These are phyloP conservation scores for Phytopythium litorale DNA, from an alignment of 352 stramenopile species.

Conservation along the genomic window DNA sequence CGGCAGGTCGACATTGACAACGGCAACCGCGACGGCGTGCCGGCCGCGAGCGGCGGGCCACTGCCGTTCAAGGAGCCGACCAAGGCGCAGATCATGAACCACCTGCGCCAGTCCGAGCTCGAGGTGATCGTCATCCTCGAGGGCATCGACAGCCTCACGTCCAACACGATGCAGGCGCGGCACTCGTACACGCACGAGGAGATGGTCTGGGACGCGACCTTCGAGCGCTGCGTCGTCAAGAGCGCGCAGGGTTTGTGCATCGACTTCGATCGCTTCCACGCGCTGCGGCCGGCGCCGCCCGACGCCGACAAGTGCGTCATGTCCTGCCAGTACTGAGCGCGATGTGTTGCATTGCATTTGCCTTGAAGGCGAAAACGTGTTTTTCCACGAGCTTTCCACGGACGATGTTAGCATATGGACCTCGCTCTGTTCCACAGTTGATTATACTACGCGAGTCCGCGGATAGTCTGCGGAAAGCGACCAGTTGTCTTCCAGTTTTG, in stretches of 20 bases:
- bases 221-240: conserved; percentile 71
- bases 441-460: too few species aligned
- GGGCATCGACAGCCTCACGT: conserved; percentile 81
- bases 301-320: conserved; percentile 42
- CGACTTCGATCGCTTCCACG: conserved; percentile 84
- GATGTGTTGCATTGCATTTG: too few species aligned
- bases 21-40: conserved; percentile 67
- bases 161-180: conserved; percentile 84
- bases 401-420: too few species aligned
- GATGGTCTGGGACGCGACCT: conserved; percentile 77
- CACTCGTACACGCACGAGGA: conserved; percentile 82
- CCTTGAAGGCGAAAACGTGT: too few species aligned
- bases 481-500: too few species aligned
- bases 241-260: conserved; percentile 51
- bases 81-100: conserved; percentile 63
- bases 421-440: neutral
- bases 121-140: conserved; percentile 83
- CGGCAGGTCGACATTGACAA: conserved; percentile 80
- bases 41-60: neutral
- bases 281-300: conserved; percentile 58
- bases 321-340: conserved; percentile 31
- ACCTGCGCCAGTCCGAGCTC: conserved; percentile 61
- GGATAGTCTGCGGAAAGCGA: too few species aligned
- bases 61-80: conserved; percentile 61
- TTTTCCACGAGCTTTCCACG: too few species aligned